These are phyloP conservation scores for Diplodia seriata DNA, from an alignment of 2,329 filamentous ascomycete species.

Conservation along the genomic window DNA sequence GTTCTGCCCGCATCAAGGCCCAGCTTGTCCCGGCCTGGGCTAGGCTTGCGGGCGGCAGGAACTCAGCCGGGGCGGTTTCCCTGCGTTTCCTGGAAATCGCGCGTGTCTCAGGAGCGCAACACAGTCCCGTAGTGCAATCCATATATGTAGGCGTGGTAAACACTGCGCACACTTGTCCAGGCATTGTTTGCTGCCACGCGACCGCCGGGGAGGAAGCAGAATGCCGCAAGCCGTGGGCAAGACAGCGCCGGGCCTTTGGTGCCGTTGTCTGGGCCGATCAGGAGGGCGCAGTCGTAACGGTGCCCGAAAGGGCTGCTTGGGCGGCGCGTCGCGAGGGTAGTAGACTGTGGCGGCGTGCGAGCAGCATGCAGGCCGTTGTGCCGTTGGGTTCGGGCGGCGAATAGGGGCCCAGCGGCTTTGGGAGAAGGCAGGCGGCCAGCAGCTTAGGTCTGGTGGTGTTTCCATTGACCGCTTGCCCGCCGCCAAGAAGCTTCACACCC, in stretches of 20 bases:
- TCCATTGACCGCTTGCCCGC: constrained; percentile 11
- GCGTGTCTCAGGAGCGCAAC: constrained; percentile 26
- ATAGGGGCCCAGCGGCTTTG: constrained; percentile 15
- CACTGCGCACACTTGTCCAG: neutral
- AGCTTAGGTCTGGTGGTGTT: constrained; percentile 4
- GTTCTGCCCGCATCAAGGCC: neutral
- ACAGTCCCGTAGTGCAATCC: constrained; percentile 21
- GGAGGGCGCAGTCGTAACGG: constrained; percentile 26
- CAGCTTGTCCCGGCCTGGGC: constrained; percentile 4
- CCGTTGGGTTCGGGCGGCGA: constrained; percentile 15
- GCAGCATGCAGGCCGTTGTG: neutral
- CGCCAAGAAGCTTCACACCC: neutral
- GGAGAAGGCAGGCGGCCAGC: constrained; percentile 1
- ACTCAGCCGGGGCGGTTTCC: constrained; percentile 2
- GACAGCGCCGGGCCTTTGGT: constrained; percentile 5
- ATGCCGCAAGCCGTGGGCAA: constrained; percentile 16
- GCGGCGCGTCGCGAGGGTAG: constrained; percentile 1
- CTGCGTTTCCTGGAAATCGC: constrained; percentile 14
- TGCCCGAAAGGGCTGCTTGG: constrained; percentile 9
- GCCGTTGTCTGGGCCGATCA: constrained; percentile 19
- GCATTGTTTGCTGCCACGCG: constrained; percentile 14
- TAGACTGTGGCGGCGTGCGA: constrained; percentile 5
- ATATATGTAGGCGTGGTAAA: constrained; percentile 18
- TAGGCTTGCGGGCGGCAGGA: constrained; percentile 16
- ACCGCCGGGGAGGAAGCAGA: neutral